phyloP scores from a whole-genome alignment of 2,329 filamentous ascomycete genomes.

The Diaporthe ampelina region DNA sequence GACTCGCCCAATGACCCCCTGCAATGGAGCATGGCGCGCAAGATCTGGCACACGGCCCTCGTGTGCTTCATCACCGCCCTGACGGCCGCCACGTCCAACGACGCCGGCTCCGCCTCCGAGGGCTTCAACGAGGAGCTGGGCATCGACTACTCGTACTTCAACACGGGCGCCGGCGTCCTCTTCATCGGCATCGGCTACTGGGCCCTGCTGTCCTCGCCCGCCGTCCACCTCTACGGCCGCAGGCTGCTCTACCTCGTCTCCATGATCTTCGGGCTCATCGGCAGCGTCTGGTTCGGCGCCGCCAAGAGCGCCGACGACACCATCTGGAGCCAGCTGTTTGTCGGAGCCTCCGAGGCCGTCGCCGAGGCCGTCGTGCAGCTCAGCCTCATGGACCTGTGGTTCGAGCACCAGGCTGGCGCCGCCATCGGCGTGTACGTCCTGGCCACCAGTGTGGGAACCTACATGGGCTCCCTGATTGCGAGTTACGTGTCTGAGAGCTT shows the following conservation, averaged over 20 bases:
- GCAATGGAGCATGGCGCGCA: constrained; percentile 63
- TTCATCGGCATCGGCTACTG: constrained; percentile 70
- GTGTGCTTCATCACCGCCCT: constrained; percentile 67
- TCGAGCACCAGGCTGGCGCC: constrained; percentile 68
- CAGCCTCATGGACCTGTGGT: constrained; percentile 70
- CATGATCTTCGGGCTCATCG: constrained; percentile 54
- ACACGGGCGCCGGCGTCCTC: constrained; percentile 69
- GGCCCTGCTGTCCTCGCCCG: constrained; percentile 65
- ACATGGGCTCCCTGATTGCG: constrained; percentile 66
- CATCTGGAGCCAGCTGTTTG: constrained; percentile 69
- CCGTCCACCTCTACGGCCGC: constrained; percentile 67
- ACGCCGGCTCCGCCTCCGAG: constrained; percentile 65
- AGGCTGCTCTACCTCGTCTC: constrained; percentile 68
- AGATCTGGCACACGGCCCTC: constrained; percentile 64
- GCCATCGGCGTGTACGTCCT: constrained; percentile 69
- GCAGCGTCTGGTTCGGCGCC: constrained; percentile 67
- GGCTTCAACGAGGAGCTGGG: constrained; percentile 64
- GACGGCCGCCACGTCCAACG: constrained; percentile 69
- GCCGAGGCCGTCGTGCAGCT: constrained; percentile 70
- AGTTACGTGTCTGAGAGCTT: constrained; percentile 62
- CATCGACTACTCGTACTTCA: constrained; percentile 57
- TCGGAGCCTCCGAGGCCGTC: constrained; percentile 69
- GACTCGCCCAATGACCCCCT: constrained; percentile 66
- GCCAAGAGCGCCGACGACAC: constrained; percentile 59
- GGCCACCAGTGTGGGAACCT: constrained; percentile 69